Percentiles rank a stretch among this genome's conserved stretches.
Evolutionary conservation across 2,329 filamentous ascomycete species (phyloP).

Genomic region (Pleoardoris graminearum): DNA sequence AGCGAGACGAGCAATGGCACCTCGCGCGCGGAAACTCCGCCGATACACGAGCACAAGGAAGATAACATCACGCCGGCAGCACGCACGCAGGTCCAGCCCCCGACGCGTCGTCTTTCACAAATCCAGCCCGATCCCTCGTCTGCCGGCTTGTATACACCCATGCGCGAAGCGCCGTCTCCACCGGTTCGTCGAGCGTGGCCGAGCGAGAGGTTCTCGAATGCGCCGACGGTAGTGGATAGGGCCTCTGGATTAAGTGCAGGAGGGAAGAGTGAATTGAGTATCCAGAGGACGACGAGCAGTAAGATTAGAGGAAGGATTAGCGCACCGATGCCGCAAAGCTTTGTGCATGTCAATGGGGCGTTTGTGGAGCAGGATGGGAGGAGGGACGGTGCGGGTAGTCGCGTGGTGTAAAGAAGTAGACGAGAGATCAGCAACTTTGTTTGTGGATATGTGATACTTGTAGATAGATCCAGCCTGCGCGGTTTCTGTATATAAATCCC

Average conservation of each 20-base stretch:
- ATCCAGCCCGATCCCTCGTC: conserved; percentile 3
- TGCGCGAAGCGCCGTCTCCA: conserved; percentile 5
- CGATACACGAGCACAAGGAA: background rate
- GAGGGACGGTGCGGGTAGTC: background rate
- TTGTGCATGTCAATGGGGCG: conserved; percentile 10
- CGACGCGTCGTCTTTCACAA: conserved; percentile 5
- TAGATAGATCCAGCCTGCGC: too few species aligned
- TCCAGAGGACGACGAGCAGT: background rate
- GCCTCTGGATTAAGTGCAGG: background rate
- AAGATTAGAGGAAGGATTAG: conserved; percentile 6
- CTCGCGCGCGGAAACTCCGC: background rate
- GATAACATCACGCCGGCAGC: background rate
- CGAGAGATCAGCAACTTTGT: too few species aligned
- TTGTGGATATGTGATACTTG: too few species aligned
- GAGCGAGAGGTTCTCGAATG: background rate
- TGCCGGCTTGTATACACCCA: conserved; percentile 4
- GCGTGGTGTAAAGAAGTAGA: too few species aligned
- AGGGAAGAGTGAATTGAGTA: background rate
- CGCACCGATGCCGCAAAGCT: conserved; percentile 5
- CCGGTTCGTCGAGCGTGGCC: background rate
- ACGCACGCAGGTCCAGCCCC: background rate
- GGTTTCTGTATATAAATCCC: too few species aligned
- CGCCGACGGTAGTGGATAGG: background rate
- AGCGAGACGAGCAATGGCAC: background rate
- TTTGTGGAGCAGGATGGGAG: background rate